Percentiles rank a stretch among this genome's conserved stretches.
Evolutionary conservation across 371 early-diverging fungal genomes (phyloP).

Genomic region (Mucor racemosus): DNA sequence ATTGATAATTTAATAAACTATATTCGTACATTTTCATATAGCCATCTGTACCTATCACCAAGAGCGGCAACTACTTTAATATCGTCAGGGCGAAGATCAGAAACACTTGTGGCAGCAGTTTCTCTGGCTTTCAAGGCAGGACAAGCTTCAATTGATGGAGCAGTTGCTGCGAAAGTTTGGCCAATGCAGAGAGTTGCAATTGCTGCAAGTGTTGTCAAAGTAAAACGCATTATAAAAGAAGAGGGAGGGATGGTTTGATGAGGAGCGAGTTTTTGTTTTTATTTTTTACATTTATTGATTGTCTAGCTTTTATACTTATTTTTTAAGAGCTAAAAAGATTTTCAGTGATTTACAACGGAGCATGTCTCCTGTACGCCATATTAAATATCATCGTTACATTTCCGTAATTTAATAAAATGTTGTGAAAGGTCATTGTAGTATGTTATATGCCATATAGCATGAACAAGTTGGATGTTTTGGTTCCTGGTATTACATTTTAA

Average conservation of each 20-base stretch:
- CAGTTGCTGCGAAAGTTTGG: constrained; percentile 3
- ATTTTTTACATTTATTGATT: neutral
- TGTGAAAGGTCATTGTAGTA: neutral
- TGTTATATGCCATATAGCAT: neutral
- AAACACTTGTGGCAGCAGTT: constrained; percentile 28
- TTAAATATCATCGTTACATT: neutral
- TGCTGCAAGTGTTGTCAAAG: neutral
- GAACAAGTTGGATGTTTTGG: neutral
- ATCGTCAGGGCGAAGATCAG: constrained; percentile 62
- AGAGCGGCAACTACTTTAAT: constrained; percentile 65
- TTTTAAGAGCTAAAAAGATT: neutral
- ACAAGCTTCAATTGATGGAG: constrained; percentile 25
- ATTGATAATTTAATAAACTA: neutral
- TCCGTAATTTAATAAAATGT: neutral
- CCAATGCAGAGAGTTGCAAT: constrained; percentile 6
- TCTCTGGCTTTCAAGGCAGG: constrained; percentile 41
- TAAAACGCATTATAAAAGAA: constrained; percentile 6
- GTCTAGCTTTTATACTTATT: neutral
- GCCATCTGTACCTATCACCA: constrained; percentile 57
- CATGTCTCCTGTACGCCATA: neutral
- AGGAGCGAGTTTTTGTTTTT: neutral
- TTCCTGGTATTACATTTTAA: neutral
- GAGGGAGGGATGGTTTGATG: neutral
- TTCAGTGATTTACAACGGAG: neutral
- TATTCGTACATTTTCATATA: neutral